A percentile compares a stretch with the other conserved stretches of the same genome.
Evolutionary conservation across 108 stramenopile genomes (phyloP).

Genomic region (Skeletonema menzelii): DNA sequence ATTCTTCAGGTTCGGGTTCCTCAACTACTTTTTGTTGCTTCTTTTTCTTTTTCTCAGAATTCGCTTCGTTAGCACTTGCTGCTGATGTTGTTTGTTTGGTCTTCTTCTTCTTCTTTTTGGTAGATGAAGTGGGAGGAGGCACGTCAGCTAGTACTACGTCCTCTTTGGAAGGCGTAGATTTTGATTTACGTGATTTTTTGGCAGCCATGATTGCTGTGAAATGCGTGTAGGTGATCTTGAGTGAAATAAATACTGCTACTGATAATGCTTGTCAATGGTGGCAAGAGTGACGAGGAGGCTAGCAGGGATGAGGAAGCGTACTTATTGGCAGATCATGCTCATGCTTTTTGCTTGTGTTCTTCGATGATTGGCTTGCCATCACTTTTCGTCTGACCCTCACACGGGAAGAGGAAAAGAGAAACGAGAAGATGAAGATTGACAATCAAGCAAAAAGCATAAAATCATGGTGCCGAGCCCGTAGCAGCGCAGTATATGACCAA

Average conservation of each 20-base stretch:
- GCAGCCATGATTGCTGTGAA: neutral
- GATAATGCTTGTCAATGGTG: no score
- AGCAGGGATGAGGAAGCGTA: no score
- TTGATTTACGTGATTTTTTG: constrained; percentile 2
- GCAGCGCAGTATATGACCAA: neutral
- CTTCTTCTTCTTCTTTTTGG: neutral
- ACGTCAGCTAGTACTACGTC: neutral
- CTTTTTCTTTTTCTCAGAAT: neutral
- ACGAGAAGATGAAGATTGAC: no score
- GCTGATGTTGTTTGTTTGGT: neutral
- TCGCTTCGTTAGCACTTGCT: neutral
- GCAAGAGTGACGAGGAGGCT: no score
- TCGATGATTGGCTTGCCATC: neutral
- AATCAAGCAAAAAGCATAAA: neutral
- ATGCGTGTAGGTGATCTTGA: neutral
- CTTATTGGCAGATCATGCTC: no score
- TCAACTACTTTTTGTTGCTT: neutral
- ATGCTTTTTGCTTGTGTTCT: neutral
- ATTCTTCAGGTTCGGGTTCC: neutral
- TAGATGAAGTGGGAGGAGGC: neutral
- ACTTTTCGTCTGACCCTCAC: neutral
- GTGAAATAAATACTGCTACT: no score
- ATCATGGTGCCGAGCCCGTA: no score
- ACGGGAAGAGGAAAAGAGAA: no score
- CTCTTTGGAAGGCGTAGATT: neutral